Evolutionary conservation across 768 basidiomycete species (phyloP).

Genomic region (Glaciozyma martinii): DNA sequence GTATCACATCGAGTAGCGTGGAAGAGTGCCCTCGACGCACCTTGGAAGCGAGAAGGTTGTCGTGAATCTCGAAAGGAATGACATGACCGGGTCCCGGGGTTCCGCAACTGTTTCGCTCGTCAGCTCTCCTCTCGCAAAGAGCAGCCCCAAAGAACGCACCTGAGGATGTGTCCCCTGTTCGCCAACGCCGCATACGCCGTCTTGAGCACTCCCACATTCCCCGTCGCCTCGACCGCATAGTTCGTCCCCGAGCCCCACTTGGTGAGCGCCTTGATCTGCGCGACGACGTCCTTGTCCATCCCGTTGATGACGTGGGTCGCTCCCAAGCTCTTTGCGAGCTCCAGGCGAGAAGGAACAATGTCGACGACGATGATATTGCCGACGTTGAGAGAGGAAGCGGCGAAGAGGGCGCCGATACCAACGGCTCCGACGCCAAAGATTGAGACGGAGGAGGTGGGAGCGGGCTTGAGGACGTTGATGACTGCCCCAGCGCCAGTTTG

Average conservation of each 20-base stretch:
- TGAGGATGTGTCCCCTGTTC: constrained; percentile 11
- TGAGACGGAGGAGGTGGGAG: not conserved
- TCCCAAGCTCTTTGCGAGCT: constrained; percentile 28
- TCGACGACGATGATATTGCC: constrained; percentile 32
- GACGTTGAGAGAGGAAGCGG: constrained; percentile 20
- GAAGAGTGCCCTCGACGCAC: not conserved
- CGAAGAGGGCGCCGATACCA: constrained; percentile 34
- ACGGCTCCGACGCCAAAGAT: constrained; percentile 32
- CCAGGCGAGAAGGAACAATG: constrained; percentile 17
- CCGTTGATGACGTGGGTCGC: constrained; percentile 30
- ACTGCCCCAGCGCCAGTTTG: constrained; percentile 25
- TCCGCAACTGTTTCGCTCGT: not conserved
- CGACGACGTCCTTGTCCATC: constrained; percentile 8
- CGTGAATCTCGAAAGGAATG: constrained; percentile 14
- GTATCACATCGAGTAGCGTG: not conserved
- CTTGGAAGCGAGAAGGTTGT: constrained; percentile 10
- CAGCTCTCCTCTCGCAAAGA: not conserved
- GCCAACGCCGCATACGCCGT: constrained; percentile 18
- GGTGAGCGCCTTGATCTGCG: constrained; percentile 20
- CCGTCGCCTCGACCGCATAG: constrained; percentile 31
- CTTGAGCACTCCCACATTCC: constrained; percentile 20
- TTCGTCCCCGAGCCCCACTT: constrained; percentile 18
- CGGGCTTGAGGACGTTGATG: constrained; percentile 26
- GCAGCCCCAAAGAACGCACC: not conserved
- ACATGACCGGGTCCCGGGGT: constrained; percentile 12